Conservation (phyloP, 1,139 yeast genomes). For the Arxiozyma slooffiae region DNA sequence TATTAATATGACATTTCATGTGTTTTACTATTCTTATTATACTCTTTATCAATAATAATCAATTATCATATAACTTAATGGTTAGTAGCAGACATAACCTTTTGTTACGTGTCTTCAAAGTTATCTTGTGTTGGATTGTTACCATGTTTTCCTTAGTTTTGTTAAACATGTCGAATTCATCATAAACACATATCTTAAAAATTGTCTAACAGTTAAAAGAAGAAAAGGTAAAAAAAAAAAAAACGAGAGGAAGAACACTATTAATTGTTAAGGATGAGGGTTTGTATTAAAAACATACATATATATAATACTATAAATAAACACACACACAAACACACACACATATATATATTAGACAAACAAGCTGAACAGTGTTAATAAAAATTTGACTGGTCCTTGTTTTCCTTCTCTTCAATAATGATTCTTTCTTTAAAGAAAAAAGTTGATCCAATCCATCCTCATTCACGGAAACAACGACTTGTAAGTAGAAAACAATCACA, state of each 20-base stretch:
- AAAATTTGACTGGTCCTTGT: no score
- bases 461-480: conserved; percentile 17
- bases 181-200: neutral
- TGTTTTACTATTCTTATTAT: no score
- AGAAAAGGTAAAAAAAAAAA: neutral
- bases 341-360: no score
- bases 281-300: neutral
- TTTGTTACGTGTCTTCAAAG: no score
- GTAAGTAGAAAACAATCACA: conserved; percentile 17
- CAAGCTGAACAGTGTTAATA: no score
- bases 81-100: no score
- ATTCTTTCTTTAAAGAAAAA: conserved; percentile 21
- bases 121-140: neutral
- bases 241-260: neutral
- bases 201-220: neutral
- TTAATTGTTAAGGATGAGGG: neutral
- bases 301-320: no score
- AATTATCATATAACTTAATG: no score
- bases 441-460: conserved; percentile 17
- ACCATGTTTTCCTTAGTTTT: neutral
- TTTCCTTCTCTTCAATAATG: neutral
- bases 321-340: neutral
- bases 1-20: no score
- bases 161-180: no score
- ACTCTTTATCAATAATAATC: no score